Evolutionary conservation across 75 land plant species (phyloP).

Genomic region (Pinus taeda): DNA sequence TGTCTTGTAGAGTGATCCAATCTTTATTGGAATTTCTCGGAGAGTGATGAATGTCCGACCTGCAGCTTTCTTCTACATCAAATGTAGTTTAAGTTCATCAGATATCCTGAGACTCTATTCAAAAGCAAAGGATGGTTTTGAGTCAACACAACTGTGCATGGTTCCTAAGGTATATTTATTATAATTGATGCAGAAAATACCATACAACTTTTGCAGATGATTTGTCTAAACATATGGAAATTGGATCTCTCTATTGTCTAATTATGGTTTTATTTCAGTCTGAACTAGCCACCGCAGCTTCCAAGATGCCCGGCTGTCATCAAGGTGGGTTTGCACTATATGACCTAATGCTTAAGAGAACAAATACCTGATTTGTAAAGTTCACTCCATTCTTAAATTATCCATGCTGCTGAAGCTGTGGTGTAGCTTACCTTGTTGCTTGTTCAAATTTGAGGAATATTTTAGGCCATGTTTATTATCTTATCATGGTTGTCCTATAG

Average conservation of each 20-base stretch:
- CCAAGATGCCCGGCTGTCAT: conserved; percentile 97
- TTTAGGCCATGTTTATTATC: background rate
- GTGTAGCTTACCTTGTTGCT: background rate
- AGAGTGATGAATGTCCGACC: conserved; percentile 86
- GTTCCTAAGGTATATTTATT: conserved; percentile 51
- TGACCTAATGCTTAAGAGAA: conserved; percentile 39
- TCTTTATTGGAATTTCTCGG: conserved; percentile 85
- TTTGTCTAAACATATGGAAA: background rate
- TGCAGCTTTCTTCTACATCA: conserved; percentile 87
- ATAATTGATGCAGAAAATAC: background rate
- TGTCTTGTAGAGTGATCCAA: conserved; percentile 56
- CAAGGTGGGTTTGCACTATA: conserved; percentile 82
- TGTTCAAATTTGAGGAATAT: background rate
- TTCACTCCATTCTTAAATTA: background rate
- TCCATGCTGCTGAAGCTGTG: too few species aligned
- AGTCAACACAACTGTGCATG: conserved; percentile 72
- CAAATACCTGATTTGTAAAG: conserved; percentile 2
- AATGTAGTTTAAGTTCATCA: conserved; percentile 61
- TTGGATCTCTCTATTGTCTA: background rate
- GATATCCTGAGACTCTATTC: conserved; percentile 59
- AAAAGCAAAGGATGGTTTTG: conserved; percentile 80
- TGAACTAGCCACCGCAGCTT: conserved; percentile 47
- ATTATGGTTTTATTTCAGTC: conserved; percentile 28
- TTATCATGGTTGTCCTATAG: background rate
- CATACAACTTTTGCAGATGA: background rate